Evolutionary conservation across 1,284 basidiomycete species (phyloP), one percentile per base, ranked within the genome.

Genomic region (Rugosomyces carneus): DNA sequence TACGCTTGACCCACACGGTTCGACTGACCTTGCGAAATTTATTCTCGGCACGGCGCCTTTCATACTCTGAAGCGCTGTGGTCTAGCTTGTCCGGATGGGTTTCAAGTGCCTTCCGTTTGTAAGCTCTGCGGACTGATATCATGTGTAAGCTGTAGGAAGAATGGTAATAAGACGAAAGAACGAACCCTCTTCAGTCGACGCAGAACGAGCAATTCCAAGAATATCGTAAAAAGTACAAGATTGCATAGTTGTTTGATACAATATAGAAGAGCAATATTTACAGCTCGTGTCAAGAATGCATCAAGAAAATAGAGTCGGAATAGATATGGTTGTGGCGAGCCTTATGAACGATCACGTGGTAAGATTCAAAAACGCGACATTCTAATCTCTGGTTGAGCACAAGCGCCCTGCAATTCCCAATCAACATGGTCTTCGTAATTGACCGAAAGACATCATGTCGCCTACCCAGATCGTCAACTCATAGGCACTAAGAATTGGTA

Each of bases 51-150:
- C 56, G 61, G 44, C 70, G 66, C 56, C 72, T 78, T 44, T 74
- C 72, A 42, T 67, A 61, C 26, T 70, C 66, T 32, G 62, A 69
- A 3, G 73, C 71, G 18, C 60, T 60, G 24, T 71, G 75, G 11
- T 73, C 72, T 32, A 80, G 70, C 54, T 80, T 81, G 55, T 84
- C 81, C 8, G 81, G 81, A 57, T 84, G 81, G 5, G 81, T 84
- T 57, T 76, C 75, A 23, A 84, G 65, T 7, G 74, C 80, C 48
- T 71, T 75, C 50, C 71, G 72, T 52, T 72, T 76, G 61, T 83
- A 84, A 2, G 80, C 81, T 56, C 69, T 78, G 45, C 77, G 74
- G 48, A 84, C 81, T 84, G 45, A 13, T 16, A 34, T 8, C 31
- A 34, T 3, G 31, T n/a, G 3, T 34, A 15, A 34, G 31, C 4